Percentiles rank a stretch among this genome's conserved stretches.
Evolutionary conservation across 1,284 basidiomycete genomes (phyloP).

Genomic region (Inonotus hispidus): DNA sequence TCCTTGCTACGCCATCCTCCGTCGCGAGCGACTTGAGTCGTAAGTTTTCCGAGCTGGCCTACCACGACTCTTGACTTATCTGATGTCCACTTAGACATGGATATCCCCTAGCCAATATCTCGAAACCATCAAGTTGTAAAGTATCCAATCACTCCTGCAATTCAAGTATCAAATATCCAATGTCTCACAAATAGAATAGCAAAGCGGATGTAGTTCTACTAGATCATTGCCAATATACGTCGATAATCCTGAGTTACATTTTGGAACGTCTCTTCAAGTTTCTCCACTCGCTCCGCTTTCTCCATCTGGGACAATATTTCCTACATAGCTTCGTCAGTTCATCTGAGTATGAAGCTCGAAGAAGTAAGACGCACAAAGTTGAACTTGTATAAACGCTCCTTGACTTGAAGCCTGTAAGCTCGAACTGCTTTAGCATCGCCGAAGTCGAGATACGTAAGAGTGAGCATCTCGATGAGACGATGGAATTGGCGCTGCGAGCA

Average conservation of each 20-base stretch:
- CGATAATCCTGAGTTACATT: conserved; percentile 83
- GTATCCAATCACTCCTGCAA: neutral
- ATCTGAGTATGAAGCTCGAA: conserved; percentile 6
- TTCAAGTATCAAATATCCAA: neutral
- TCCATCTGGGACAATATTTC: conserved; percentile 85
- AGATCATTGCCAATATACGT: conserved; percentile 64
- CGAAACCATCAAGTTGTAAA: neutral
- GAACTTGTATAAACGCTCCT: conserved; percentile 90
- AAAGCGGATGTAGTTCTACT: conserved; percentile 11
- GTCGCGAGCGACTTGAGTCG: neutral
- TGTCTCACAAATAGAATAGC: conserved; percentile 14
- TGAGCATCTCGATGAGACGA: conserved; percentile 88
- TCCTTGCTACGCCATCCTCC: neutral
- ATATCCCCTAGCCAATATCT: neutral
- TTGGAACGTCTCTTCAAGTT: conserved; percentile 92
- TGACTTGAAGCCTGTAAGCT: conserved; percentile 81
- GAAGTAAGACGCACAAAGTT: conserved; percentile 62
- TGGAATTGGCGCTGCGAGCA: conserved; percentile 83
- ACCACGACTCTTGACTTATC: neutral
- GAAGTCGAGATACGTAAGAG: conserved; percentile 68
- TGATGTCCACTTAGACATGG: neutral
- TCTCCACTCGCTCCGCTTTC: conserved; percentile 79
- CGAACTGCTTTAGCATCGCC: conserved; percentile 50
- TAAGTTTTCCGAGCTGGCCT: neutral
- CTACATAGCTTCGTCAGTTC: conserved; percentile 34